Percentiles rank a stretch among this genome's conserved stretches.
Conservation (phyloP, 108 stramenopile species). For the Chaetoceros tenuissimus region DNA sequence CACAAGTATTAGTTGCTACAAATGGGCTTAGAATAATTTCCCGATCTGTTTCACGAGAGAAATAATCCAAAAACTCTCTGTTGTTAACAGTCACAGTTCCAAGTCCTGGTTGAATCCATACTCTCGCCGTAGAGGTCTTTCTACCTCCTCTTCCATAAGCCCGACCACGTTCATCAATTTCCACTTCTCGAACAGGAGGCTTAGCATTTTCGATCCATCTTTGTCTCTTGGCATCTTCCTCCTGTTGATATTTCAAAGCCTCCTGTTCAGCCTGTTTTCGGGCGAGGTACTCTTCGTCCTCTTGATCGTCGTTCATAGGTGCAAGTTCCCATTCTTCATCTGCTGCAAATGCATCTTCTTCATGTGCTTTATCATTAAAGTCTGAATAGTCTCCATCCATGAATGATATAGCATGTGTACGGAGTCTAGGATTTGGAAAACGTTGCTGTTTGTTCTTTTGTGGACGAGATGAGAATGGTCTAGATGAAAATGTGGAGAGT, state of each 20-base stretch:
- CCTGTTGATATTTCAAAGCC: slow-evolving; percentile 26
- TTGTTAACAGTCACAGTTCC: slow-evolving; percentile 84
- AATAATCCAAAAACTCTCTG: slow-evolving; percentile 79
- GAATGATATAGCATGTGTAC: slow-evolving; percentile 64
- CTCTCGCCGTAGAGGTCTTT: slow-evolving; percentile 88
- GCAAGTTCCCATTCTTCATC: slow-evolving; percentile 11
- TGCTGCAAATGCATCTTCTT: neutral
- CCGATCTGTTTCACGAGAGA: slow-evolving; percentile 62
- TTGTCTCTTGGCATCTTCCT: slow-evolving; percentile 17
- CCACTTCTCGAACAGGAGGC: slow-evolving; percentile 42
- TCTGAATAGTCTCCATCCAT: slow-evolving; percentile 48
- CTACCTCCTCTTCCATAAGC: slow-evolving; percentile 91
- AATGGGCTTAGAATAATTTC: slow-evolving; percentile 78
- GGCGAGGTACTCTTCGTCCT: slow-evolving; percentile 30
- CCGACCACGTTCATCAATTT: slow-evolving; percentile 81
- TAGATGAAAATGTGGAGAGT: too few species aligned
- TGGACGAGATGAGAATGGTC: too few species aligned
- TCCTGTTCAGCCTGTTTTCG: slow-evolving; percentile 48
- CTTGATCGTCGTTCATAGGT: slow-evolving; percentile 16
- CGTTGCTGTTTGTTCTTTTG: neutral
- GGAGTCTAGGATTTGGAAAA: slow-evolving; percentile 21
- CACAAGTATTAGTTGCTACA: slow-evolving; percentile 76
- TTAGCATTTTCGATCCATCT: slow-evolving; percentile 64
- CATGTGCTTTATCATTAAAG: slow-evolving; percentile 1
- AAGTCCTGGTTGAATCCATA: slow-evolving; percentile 88